Conservation (phyloP, 495 filamentous ascomycete species). For the Penicillium herquei region DNA sequence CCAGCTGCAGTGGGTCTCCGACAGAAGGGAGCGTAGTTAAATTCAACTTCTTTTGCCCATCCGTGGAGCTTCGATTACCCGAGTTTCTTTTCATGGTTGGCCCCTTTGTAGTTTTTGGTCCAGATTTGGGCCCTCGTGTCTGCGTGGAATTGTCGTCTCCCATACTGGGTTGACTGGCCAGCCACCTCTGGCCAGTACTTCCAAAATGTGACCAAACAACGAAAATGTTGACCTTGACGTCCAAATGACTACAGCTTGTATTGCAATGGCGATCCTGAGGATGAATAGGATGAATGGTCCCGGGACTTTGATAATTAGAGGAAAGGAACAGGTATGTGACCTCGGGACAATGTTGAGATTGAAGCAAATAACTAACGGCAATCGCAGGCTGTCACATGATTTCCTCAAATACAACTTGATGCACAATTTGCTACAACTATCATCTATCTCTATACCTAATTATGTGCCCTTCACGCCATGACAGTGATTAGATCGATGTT, state of each 20-base stretch:
- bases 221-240: neutral
- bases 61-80: neutral
- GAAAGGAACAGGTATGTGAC: neutral
- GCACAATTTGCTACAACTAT: neutral
- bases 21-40: neutral
- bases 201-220: no score
- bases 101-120: neutral
- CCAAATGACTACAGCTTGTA: neutral
- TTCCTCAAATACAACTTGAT: neutral
- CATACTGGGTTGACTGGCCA: neutral
- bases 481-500: no score
- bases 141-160: neutral
- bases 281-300: neutral
- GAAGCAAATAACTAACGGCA: neutral
- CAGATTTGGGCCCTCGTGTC: neutral
- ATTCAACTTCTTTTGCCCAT: neutral
- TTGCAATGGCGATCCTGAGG: no score
- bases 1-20: constrained; percentile 2
- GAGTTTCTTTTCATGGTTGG: neutral
- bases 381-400: constrained; percentile 11
- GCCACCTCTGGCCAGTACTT: neutral
- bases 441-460: neutral
- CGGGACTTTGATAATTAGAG: neutral
- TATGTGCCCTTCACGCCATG: neutral
- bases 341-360: neutral